Evolutionary conservation across 2,329 filamentous ascomycete species (phyloP), one percentile per base, ranked within the genome.

Genomic region (Exophiala lecanii-corni): DNA sequence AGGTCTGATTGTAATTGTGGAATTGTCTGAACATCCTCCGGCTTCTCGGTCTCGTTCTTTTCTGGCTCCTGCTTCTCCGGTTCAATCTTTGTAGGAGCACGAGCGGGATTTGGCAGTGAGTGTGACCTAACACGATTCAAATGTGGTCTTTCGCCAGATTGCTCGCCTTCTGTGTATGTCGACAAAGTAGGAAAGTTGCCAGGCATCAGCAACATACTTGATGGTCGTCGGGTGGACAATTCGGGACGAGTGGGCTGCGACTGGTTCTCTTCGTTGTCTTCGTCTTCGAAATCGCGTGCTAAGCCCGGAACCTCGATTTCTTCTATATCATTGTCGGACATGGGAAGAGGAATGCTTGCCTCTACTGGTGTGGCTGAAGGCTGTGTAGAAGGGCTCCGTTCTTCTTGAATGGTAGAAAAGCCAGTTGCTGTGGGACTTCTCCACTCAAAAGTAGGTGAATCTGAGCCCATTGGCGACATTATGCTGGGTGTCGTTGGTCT

Each of bases 261-360:
- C n/a, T 13, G 17, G 5, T n/a, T n/a, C 17, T 18, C 5, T 9
- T 23, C 32, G 15, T 26, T 30, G 21, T 43, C 41, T 2, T 23
- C 28, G 16, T 43, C 33, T 7, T 30, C 33, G 5, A 15, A 31
- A 15, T 80, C 74, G 9, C 62, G 63, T 1, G 75, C 78, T 4
- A 88, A 71, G 0, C 84, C 84, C 3, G 85, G 84, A 33, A 88
- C 76, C 57, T 92, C 85, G 31, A 94, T 92, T 59, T 94, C 87
- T 34, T 82, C 75, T 5, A 91, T 67, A 58, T 94, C 87, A 36
- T 80, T 74, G 25, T 78, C 72, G 17, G 71, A 71, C 30, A 82
- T 68, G 0, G 86, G 86, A 7, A 92, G 67, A n/a, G 86, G 80
- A 49, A 89, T 75, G 30, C 72, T 70, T 5, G 78, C 74, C 6